A percentile compares a stretch with the other conserved stretches of the same genome.
Evolutionary conservation across 2,329 filamentous ascomycete genomes (phyloP).

Genomic region (Fusarium sp.): DNA sequence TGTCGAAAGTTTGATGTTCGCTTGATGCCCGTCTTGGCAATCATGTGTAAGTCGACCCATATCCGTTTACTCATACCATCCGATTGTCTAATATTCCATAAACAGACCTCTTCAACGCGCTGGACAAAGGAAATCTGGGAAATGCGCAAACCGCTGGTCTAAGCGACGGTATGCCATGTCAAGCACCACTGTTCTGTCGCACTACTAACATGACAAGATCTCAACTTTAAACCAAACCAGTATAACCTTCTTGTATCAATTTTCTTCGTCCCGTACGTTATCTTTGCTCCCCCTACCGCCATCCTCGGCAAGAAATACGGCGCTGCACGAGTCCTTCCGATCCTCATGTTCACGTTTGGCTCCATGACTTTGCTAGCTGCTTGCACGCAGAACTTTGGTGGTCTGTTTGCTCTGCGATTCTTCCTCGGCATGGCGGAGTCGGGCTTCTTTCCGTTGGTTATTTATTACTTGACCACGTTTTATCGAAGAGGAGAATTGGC

Average conservation of each 20-base stretch:
- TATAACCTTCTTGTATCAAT: slow-evolving; percentile 27
- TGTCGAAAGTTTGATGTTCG: slow-evolving; percentile 23
- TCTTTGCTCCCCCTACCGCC: slow-evolving; percentile 13
- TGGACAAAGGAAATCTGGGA: slow-evolving; percentile 25
- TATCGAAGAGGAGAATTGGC: slow-evolving; percentile 19
- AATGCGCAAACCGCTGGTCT: slow-evolving; percentile 19
- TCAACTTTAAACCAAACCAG: slow-evolving; percentile 19
- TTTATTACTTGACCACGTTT: slow-evolving; percentile 21
- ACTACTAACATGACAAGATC: too few relatives aligned
- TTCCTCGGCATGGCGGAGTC: slow-evolving; percentile 20
- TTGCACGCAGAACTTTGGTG: slow-evolving; percentile 13
- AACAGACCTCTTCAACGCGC: slow-evolving; percentile 12
- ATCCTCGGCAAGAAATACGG: slow-evolving; percentile 24
- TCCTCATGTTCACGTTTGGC: slow-evolving; percentile 22
- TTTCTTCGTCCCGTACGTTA: slow-evolving; percentile 24
- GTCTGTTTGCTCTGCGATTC: slow-evolving; percentile 14
- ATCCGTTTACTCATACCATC: too few relatives aligned
- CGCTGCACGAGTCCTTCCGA: background rate
- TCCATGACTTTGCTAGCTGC: slow-evolving; percentile 18
- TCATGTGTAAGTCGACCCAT: slow-evolving; percentile 7
- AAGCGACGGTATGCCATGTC: too few relatives aligned
- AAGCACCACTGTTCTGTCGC: too few relatives aligned
- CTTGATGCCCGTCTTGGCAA: slow-evolving; percentile 8
- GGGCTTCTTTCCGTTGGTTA: slow-evolving; percentile 16
- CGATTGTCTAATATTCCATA: background rate